Evolutionary conservation across 352 stramenopile species (phyloP).

Genomic region (Phytophthora pseudosyringae): DNA sequence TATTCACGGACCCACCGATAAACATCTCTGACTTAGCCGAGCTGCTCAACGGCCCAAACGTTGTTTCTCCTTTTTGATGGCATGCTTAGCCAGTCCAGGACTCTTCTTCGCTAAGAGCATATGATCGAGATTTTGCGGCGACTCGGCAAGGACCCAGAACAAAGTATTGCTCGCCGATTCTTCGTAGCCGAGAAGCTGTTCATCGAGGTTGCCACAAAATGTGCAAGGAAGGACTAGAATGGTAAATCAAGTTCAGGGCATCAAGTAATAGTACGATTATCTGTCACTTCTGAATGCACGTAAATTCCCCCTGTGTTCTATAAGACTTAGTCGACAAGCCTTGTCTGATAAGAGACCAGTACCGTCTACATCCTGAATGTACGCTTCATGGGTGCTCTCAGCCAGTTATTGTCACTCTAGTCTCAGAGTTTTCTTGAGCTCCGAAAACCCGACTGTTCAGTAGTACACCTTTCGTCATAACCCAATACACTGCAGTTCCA

Average conservation of each 20-base stretch:
- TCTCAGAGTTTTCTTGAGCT: background rate
- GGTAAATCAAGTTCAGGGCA: background rate
- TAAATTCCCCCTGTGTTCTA: background rate
- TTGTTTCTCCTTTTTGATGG: no score
- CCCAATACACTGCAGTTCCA: constrained; percentile 7
- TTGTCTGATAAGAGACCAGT: background rate
- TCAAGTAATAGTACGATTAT: no score
- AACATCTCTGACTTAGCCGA: no score
- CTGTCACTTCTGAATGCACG: no score
- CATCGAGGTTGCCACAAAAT: background rate
- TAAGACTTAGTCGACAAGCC: background rate
- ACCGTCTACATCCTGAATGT: constrained; percentile 7
- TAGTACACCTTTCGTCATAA: constrained; percentile 7
- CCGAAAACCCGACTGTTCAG: constrained; percentile 1
- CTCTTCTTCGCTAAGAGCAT: background rate
- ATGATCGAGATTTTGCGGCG: background rate
- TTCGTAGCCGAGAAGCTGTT: background rate
- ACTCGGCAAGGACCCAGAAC: background rate
- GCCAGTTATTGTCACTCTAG: constrained; percentile 9
- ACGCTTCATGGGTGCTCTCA: background rate
- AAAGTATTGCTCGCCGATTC: background rate
- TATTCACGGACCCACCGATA: no score
- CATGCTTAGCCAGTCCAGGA: no score
- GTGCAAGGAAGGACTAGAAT: background rate
- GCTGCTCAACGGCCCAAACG: no score